Conservation (phyloP, 108 stramenopile genomes). For the Nitzschia inconspicua region DNA sequence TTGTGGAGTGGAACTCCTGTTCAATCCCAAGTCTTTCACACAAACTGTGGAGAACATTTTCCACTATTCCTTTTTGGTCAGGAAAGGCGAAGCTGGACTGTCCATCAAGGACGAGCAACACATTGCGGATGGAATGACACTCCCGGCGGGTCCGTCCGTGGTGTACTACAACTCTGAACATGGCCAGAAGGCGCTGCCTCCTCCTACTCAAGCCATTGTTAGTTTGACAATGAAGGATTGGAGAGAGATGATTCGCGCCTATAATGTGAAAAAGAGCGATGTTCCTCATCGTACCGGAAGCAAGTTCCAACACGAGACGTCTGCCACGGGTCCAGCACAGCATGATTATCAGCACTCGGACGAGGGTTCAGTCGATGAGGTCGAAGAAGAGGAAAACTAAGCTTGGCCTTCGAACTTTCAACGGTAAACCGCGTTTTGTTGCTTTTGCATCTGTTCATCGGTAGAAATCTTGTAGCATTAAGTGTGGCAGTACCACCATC, state of each 20-base stretch:
- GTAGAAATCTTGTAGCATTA: no score
- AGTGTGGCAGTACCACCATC: no score
- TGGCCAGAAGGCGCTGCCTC: not conserved
- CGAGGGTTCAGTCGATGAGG: no score
- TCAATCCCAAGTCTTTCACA: constrained; percentile 84
- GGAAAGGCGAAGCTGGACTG: constrained; percentile 42
- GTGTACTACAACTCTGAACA: not conserved
- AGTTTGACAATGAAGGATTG: constrained; percentile 75
- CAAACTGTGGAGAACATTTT: constrained; percentile 91
- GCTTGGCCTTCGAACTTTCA: no score
- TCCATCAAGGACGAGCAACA: constrained; percentile 4
- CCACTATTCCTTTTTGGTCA: constrained; percentile 77
- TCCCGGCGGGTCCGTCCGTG: constrained; percentile 19
- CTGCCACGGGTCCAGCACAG: no score
- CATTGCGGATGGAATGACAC: not conserved
- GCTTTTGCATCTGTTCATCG: no score
- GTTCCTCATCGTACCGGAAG: constrained; percentile 56
- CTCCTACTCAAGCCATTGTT: constrained; percentile 63
- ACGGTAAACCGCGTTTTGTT: no score
- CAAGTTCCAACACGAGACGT: no score
- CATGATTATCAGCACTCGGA: no score
- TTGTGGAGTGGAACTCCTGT: constrained; percentile 47
- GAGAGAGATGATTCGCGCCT: constrained; percentile 60
- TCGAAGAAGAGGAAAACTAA: no score
- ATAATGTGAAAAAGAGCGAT: constrained; percentile 50